These are phyloP conservation scores for Pleoardoris graminearum DNA, from an alignment of 2,329 filamentous ascomycete genomes.

Conservation along the genomic window DNA sequence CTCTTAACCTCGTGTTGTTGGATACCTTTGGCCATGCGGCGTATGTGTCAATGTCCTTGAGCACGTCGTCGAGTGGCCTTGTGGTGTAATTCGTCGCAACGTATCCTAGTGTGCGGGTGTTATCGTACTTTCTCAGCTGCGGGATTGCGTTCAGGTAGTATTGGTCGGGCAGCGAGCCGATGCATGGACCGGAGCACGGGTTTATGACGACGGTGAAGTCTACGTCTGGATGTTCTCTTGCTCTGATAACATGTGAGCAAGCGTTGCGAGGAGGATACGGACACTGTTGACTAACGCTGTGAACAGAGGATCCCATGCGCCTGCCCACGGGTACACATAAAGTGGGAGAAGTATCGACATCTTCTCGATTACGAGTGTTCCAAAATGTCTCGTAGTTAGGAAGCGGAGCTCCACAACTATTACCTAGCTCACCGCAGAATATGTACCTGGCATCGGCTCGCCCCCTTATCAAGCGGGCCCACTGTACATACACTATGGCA, in stretches of 20 bases:
- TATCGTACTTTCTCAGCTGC: slow-evolving; percentile 48
- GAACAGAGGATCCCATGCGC: slow-evolving; percentile 55
- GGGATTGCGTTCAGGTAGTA: slow-evolving; percentile 47
- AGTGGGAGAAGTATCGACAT: slow-evolving; percentile 54
- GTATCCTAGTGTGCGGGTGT: slow-evolving; percentile 57
- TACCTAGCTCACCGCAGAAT: not conserved
- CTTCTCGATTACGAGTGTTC: not conserved
- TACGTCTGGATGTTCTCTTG: slow-evolving; percentile 43
- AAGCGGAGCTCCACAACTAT: not conserved
- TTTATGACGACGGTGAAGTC: slow-evolving; percentile 59
- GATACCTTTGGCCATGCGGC: slow-evolving; percentile 49
- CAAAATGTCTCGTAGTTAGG: not conserved
- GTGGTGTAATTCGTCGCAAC: slow-evolving; percentile 56
- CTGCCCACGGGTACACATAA: slow-evolving; percentile 55
- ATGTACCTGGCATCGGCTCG: slow-evolving; percentile 4
- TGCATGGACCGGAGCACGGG: slow-evolving; percentile 47
- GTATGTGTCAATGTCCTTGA: slow-evolving; percentile 53
- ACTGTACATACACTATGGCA: slow-evolving; percentile 7
- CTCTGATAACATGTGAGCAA: slow-evolving; percentile 19
- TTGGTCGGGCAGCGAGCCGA: slow-evolving; percentile 31
- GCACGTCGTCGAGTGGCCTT: slow-evolving; percentile 28
- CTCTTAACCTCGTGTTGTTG: slow-evolving; percentile 45
- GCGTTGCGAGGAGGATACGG: not conserved
- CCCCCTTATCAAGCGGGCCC: not conserved
- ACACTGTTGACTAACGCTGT: slow-evolving; percentile 42